Evolutionary conservation across 192 early-diverging fungal species (phyloP), one percentile per base, ranked within the genome.

Genomic region (Mycoemilia scoparia): DNA sequence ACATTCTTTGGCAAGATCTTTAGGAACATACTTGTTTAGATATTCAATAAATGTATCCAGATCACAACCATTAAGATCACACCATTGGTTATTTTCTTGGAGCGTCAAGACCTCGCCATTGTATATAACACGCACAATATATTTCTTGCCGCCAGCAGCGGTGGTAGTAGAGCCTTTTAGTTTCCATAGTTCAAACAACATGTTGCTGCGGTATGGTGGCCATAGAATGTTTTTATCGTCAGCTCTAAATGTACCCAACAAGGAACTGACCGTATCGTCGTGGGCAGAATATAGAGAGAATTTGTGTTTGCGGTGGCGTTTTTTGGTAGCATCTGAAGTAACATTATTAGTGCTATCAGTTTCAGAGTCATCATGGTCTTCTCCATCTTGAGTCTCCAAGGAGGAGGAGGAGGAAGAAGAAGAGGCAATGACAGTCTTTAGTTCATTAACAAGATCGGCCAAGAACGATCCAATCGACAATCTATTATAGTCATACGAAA

Each of bases 121-220:
- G 49, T 67, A 68, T 7, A 73, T 37, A 7, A 67, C 65, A 5
- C 68, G 60, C 8, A 73, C 45, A 29, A 70, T 55, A n/a, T n/a
- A n/a, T n/a, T n/a, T n/a, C 5, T 45, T 41, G 11, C 18, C 30
- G 14, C 54, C 45, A 12, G 54, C 44, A 2, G 29, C 20, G 30
- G 49, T 56, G 7, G 43, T 41, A 10, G 20, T 32, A 13, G 50
- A 42, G 13, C 55, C 44, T 1, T 32, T 20, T 31, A 49, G 52
- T 31, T 44, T 53, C 70, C 70, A 73, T 15, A 57, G 36, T 41
- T 73, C 68, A 38, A 70, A 48, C 3, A 62, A 21, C 3, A 73
- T 24, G 17, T 66, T 54, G 2, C 65, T 65, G 10, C 52, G 65
- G 28, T 70, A 73, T 4, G 68, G 57, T 5, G 68, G 70, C 70